These are phyloP conservation scores for Selaginella moellendorffii DNA, from an alignment of 75 land plant species.

Conservation along the genomic window DNA sequence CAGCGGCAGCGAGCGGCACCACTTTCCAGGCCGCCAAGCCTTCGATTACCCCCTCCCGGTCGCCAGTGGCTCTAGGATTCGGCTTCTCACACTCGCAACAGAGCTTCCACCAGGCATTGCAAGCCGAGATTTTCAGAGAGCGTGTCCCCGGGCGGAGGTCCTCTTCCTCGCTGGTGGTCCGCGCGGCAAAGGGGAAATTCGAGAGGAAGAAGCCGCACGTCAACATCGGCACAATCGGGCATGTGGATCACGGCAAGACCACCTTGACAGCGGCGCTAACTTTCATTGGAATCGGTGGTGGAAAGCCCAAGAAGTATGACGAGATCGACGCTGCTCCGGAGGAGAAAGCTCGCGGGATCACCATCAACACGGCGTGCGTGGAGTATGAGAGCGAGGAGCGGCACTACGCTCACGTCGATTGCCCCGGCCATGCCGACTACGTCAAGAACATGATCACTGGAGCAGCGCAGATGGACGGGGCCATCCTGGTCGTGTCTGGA, in stretches of 20 bases:
- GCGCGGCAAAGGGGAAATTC: conserved; percentile 88
- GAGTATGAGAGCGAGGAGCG: conserved; percentile 86
- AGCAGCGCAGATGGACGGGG: conserved; percentile 95
- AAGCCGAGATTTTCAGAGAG: background rate
- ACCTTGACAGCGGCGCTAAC: conserved; percentile 92
- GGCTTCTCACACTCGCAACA: background rate
- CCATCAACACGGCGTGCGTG: conserved; percentile 89
- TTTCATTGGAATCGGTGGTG: conserved; percentile 64
- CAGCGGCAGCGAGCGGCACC: background rate
- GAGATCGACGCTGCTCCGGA: conserved; percentile 98
- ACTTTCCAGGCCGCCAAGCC: background rate
- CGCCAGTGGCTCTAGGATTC: background rate
- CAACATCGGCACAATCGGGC: conserved; percentile 93
- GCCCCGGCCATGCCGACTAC: conserved; percentile 94
- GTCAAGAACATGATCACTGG: conserved; percentile 97
- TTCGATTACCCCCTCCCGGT: background rate
- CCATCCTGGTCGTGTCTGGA: conserved; percentile 79
- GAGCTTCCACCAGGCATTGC: background rate
- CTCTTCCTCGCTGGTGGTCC: conserved; percentile 13
- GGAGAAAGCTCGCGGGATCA: conserved; percentile 82
- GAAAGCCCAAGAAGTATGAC: conserved; percentile 76
- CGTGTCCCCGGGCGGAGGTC: background rate
- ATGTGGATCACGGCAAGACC: conserved; percentile 97
- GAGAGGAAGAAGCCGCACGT: conserved; percentile 91
- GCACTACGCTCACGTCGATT: conserved; percentile 82